phyloP scores from a whole-genome alignment of 306 rosid species.

The Pyrus pyrifolia region DNA sequence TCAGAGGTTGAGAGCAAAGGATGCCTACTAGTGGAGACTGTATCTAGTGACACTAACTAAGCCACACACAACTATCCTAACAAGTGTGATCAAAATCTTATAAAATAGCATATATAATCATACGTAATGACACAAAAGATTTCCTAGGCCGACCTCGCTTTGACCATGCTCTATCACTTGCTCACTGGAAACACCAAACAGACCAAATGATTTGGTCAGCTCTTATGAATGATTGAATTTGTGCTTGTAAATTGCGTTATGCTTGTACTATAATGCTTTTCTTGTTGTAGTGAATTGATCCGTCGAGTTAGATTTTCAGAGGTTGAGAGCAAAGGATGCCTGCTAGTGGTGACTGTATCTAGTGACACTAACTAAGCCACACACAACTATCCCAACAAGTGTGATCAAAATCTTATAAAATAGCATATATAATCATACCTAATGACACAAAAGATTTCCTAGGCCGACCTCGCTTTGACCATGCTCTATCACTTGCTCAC shows the following conservation, averaged over 20 bases:
- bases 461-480: neutral
- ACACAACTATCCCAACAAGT: too few relatives aligned
- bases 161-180: neutral
- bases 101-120: neutral
- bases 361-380: neutral
- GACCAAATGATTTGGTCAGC: neutral
- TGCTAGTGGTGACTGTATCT: neutral
- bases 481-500: neutral
- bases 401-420: neutral
- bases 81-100: neutral
- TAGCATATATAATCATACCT: neutral
- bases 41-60: neutral
- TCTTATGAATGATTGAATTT: neutral
- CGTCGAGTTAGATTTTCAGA: neutral
- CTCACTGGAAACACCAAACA: neutral
- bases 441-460: neutral
- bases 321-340: too few relatives aligned
- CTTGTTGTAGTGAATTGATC: neutral
- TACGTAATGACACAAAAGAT: neutral
- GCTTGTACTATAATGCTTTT: too few relatives aligned
- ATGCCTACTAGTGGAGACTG: neutral
- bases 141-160: neutral
- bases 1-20: too few relatives aligned
- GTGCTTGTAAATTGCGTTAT: too few relatives aligned
- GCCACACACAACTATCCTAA: too few relatives aligned